Evolutionary conservation across 2,329 filamentous ascomycete species (phyloP), one percentile per base, ranked within the genome.

Genomic region (Cercospora citrullina): DNA sequence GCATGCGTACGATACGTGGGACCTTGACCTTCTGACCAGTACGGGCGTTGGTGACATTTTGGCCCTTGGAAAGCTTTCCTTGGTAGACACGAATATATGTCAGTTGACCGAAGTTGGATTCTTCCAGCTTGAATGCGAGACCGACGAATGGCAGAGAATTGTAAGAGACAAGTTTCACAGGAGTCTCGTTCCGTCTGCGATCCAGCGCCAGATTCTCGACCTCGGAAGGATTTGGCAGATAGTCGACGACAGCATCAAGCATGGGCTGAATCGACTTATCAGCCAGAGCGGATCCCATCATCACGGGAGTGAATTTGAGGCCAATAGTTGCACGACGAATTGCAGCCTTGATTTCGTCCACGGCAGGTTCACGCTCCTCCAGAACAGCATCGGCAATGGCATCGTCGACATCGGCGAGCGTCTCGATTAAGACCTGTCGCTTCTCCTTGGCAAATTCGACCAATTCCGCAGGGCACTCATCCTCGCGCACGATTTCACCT

Each of bases 51-150:
- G 90, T 97, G 65, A 99, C 89, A 78, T 94, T 93, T 77, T 90
- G 87, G 60, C 94, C 92, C 86, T 97, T 98, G 79, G 85, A 90
- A 68, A 99, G 84, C 23, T 90, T 90, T 74, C 95, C 95, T 81
- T 99, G 95, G 83, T 99, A 99, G 67, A 99, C 95, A 74, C 95
- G 93, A 71, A 99, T 96, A 80, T 99, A 99, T 64, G 95, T 99
- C 77, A 99, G 87, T 81, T 99, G 95, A 53, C 95, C 95, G 76
- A 96, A 99, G 80, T 96, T 97, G 82, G 94, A 96, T 82, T 99
- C 95, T 85, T 99, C 95, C 23, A 99, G 89, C 86, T 99, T 99
- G 86, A 99, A 99, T 9, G 95, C 95, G 71, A 99, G 86, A 60
- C 95, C 95, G 65, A 97, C 93, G 77, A 98, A 97, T 0, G 95